Conservation (phyloP, 768 basidiomycete species). For the Terana coerulea region DNA sequence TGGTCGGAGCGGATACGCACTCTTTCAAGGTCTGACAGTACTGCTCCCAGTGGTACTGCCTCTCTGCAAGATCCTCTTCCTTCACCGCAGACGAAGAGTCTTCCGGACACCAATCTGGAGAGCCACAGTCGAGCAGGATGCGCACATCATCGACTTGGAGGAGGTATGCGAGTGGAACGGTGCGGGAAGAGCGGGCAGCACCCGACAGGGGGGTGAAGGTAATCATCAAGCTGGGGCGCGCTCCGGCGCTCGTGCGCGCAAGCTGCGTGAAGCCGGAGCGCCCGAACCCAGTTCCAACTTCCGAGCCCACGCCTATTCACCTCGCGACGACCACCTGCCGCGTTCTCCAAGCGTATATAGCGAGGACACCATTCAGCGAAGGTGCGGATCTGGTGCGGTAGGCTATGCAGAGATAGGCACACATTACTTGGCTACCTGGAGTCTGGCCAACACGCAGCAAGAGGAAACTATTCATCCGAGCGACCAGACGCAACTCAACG, state of each 20-base stretch:
- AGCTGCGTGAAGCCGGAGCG: background rate
- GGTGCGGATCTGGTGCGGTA: background rate
- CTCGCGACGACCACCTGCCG: too few species aligned
- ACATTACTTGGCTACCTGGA: background rate
- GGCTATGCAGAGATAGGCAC: background rate
- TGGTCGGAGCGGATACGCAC: slow-evolving; percentile 38
- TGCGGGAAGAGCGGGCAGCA: slow-evolving; percentile 62
- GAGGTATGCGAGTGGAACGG: slow-evolving; percentile 74
- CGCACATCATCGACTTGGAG: slow-evolving; percentile 92
- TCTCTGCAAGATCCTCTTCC: slow-evolving; percentile 28
- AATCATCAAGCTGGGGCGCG: slow-evolving; percentile 56
- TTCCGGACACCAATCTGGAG: slow-evolving; percentile 81
- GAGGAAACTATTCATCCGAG: background rate
- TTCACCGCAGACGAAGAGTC: slow-evolving; percentile 23
- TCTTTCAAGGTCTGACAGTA: slow-evolving; percentile 68
- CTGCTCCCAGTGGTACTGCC: slow-evolving; percentile 48
- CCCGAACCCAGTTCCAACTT: too few species aligned
- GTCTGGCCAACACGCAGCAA: background rate
- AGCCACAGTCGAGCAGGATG: slow-evolving; percentile 93
- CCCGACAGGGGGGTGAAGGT: slow-evolving; percentile 91
- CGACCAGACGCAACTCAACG: background rate
- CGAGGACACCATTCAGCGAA: background rate
- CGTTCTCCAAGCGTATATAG: background rate
- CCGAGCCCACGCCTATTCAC: too few species aligned
- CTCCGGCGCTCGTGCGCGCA: background rate